Evolutionary conservation across 2,329 filamentous ascomycete genomes (phyloP).

Genomic region (Volutella citrinella): DNA sequence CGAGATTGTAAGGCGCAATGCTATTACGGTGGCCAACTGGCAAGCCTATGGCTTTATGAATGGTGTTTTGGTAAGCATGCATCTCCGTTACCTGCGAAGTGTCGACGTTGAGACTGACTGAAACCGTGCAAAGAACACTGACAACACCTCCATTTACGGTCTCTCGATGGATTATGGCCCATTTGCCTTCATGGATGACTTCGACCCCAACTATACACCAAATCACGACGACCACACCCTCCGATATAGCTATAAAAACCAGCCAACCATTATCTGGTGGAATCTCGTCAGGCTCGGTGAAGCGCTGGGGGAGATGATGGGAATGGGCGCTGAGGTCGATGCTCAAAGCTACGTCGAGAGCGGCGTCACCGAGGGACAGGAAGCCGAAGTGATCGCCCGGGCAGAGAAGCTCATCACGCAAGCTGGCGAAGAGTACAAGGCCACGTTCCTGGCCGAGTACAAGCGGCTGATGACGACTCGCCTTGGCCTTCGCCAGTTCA

Average conservation of each 20-base stretch:
- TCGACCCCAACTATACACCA: conserved; percentile 90
- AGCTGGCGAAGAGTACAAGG: conserved; percentile 82
- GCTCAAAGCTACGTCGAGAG: conserved; percentile 66
- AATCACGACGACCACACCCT: conserved; percentile 92
- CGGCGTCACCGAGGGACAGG: conserved; percentile 63
- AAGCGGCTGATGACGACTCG: conserved; percentile 77
- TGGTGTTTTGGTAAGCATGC: conserved; percentile 64
- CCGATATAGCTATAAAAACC: conserved; percentile 89
- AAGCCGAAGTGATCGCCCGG: conserved; percentile 67
- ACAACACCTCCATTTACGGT: conserved; percentile 90
- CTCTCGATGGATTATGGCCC: conserved; percentile 93
- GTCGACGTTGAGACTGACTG: too few species aligned
- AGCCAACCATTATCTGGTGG: conserved; percentile 98
- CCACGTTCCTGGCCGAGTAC: conserved; percentile 86
- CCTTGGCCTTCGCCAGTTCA: conserved; percentile 69
- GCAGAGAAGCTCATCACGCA: conserved; percentile 82
- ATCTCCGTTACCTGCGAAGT: too few species aligned
- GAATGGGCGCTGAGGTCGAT: conserved; percentile 71
- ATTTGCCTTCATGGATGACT: conserved; percentile 97
- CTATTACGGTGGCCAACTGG: conserved; percentile 85
- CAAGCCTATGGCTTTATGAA: conserved; percentile 99
- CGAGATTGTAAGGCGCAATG: conserved; percentile 82
- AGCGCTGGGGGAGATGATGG: conserved; percentile 82
- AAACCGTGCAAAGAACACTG: conserved; percentile 79
- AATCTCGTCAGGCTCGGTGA: conserved; percentile 91